Evolutionary conservation across 2,329 filamentous ascomycete genomes (phyloP).

Genomic region (Camptophora hylomeconis): DNA sequence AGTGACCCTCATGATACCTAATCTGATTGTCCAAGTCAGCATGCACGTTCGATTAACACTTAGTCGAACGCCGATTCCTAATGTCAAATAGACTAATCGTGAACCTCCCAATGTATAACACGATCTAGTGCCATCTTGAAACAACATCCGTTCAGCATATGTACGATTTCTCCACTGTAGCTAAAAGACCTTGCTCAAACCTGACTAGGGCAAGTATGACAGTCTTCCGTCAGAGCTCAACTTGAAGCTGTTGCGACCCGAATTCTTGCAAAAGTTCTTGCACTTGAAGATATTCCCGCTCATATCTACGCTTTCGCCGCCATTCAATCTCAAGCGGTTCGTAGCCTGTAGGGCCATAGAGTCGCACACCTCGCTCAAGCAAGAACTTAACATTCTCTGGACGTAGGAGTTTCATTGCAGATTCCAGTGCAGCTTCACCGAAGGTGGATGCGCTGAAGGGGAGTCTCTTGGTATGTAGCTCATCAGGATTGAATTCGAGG

Average conservation of each 20-base stretch:
- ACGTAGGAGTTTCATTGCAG: neutral
- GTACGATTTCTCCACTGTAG: no score
- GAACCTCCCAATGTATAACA: no score
- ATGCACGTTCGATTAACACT: no score
- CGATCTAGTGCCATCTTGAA: no score
- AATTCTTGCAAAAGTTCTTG: neutral
- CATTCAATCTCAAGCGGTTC: neutral
- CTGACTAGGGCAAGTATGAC: no score
- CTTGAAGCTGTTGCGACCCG: neutral
- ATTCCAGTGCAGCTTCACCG: neutral
- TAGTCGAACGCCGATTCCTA: no score
- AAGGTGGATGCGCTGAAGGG: neutral
- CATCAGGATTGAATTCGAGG: neutral
- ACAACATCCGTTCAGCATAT: no score
- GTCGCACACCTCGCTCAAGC: neutral
- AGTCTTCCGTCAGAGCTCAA: slow-evolving; percentile 1
- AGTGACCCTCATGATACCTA: no score
- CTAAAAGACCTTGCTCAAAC: no score
- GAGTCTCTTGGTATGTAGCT: neutral
- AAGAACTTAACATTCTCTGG: neutral
- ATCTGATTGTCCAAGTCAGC: no score
- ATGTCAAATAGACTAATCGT: no score
- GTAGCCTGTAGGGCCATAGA: neutral
- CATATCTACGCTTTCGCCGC: neutral
- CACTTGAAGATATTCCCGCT: neutral